Evolutionary conservation across 1,139 yeast species (phyloP).

Genomic region (Hansenula sp.): DNA sequence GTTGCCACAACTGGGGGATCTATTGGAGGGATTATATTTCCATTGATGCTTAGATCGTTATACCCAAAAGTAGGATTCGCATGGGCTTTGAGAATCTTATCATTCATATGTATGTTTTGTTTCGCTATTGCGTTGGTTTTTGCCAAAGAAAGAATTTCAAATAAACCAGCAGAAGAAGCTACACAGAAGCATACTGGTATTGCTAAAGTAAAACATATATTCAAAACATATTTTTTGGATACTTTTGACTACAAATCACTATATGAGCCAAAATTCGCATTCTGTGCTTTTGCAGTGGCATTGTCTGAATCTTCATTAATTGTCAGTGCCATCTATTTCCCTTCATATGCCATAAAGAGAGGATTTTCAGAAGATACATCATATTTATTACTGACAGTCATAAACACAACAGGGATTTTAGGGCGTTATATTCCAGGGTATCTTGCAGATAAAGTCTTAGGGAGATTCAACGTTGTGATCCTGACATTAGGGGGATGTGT

Average conservation of each 20-base stretch:
- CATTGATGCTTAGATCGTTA: constrained; percentile 52
- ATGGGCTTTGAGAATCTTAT: constrained; percentile 58
- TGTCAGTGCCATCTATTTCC: constrained; percentile 43
- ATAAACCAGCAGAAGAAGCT: too few species aligned
- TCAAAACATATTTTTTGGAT: constrained; percentile 7
- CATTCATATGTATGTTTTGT: constrained; percentile 32
- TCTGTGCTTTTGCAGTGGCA: constrained; percentile 22
- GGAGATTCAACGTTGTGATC: constrained; percentile 53
- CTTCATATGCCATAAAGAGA: constrained; percentile 49
- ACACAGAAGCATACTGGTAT: too few species aligned
- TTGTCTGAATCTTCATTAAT: constrained; percentile 42
- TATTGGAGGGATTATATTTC: constrained; percentile 62
- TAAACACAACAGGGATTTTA: constrained; percentile 57
- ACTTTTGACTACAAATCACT: constrained; percentile 24
- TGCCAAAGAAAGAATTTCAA: constrained; percentile 18
- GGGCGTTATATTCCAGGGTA: constrained; percentile 59
- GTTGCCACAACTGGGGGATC: constrained; percentile 67
- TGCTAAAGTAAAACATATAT: constrained; percentile 5
- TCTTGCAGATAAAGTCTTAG: constrained; percentile 47
- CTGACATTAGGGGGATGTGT: constrained; percentile 36
- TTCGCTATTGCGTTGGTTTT: constrained; percentile 20
- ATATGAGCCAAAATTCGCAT: constrained; percentile 19
- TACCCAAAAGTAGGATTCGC: constrained; percentile 48
- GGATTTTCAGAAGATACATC: constrained; percentile 51
- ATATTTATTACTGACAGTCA: constrained; percentile 48